Base-by-base conservation (phyloP, 371 early-diverging fungal genomes). In the Thermomucor indicae-seudaticae region DNA sequence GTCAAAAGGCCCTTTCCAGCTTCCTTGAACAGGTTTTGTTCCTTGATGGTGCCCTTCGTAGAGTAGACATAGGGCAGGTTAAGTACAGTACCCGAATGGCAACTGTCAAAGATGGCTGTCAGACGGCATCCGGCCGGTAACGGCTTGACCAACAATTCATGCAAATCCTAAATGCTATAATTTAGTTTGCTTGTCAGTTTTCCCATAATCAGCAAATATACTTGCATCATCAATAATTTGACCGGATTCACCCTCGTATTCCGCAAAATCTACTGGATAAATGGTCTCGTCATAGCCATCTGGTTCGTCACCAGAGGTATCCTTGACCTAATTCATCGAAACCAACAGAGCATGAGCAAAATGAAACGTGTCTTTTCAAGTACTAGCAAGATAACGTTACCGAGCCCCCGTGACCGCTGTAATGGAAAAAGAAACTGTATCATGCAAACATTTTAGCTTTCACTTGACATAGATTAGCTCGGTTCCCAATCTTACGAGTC, bases 341-440 rank as follows among this genome's bases (percentile, higher is more conserved):
- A 2, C 22, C 6, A 14, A 7, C 11, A 37, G 12, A 35, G 12
- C 43, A 5, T 22, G 25, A 6, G 22, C 11, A 43, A 17, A 20
- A 22, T n/a, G n/a, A n/a, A n/a, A n/a, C n/a, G n/a, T n/a, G 12
- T 43, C 45, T 14, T 14, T 30, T 28, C 30, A 11, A n/a, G 6
- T 4, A 3, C 24, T 6, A 11, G 11, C 5, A 45, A 14, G 19
- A 20, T 4, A 8, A 6, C 20, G 49, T 46, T 25, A 64, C 74
- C 43, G 82, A 83, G 5, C 81, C 84, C 34, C 96, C 96, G 68
- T 96, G 96, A 10, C 97, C 97, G 53, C 88, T 88, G 67, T 77
- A 97, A 62, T 94, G 94, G 67, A 94, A 84, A 53, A 92, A 86
- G 67, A 87, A 81, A n/a, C 83, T 83, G 53, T 29, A 2, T n/a